phyloP scores from a whole-genome alignment of 345 rosid genomes.

The Eucalyptus sp. region DNA sequence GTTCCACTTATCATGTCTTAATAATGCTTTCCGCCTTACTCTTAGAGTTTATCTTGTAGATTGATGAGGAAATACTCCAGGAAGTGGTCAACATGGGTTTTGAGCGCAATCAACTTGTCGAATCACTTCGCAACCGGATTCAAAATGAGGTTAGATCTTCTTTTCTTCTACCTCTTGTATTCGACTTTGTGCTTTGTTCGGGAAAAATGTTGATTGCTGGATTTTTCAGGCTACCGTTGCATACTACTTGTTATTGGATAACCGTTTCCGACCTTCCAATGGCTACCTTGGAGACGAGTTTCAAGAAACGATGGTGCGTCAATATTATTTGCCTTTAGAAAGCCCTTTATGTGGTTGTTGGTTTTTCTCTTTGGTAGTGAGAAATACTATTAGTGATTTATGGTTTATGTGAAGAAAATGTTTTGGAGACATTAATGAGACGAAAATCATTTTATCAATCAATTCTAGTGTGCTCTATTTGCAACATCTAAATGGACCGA shows the following conservation, averaged over 20 bases:
- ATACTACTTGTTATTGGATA: conserved; percentile 82
- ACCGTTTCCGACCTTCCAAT: conserved; percentile 77
- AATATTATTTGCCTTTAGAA: background rate
- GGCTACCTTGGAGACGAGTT: conserved; percentile 97
- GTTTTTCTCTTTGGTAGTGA: background rate
- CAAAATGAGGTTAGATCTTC: conserved; percentile 64
- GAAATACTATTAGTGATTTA: background rate
- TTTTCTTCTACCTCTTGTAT: background rate
- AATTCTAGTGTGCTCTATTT: background rate
- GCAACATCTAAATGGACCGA: background rate
- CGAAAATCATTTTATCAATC: background rate
- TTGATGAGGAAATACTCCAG: conserved; percentile 91
- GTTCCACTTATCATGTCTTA: background rate
- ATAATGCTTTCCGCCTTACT: background rate
- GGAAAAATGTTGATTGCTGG: background rate
- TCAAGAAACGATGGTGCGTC: conserved; percentile 75
- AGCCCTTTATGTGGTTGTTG: background rate
- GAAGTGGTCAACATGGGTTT: conserved; percentile 86
- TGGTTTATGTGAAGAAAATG: background rate
- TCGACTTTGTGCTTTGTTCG: background rate
- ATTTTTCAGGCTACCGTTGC: conserved; percentile 90
- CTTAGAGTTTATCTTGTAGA: conserved; percentile 30
- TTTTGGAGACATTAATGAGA: background rate
- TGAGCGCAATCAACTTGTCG: conserved; percentile 64
- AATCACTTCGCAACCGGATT: conserved; percentile 72